phyloP scores from a whole-genome alignment of 805 yeast genomes.

The Priceomyces carsonii region DNA sequence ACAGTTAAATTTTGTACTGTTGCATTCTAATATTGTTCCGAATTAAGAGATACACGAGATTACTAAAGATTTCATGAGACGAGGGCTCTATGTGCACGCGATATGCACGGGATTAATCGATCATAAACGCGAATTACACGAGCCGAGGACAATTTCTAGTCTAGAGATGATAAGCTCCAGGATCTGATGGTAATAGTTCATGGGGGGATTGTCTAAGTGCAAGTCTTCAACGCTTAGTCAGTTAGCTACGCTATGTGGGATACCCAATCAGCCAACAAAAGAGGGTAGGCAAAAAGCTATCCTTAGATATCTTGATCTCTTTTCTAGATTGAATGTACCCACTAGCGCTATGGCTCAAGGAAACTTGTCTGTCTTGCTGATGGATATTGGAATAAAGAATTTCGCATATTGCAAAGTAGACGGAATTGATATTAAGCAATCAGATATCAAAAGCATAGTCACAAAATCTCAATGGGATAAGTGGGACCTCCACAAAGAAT shows the following conservation, averaged over 20 bases:
- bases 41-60: too few species aligned
- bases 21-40: too few species aligned
- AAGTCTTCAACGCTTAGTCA: conserved; percentile 13
- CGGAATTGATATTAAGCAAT: neutral
- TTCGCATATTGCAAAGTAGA: conserved; percentile 34
- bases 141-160: too few species aligned
- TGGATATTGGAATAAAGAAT: conserved; percentile 45
- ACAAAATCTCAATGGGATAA: conserved; percentile 14
- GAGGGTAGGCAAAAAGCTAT: conserved; percentile 12
- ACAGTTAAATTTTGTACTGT: too few species aligned
- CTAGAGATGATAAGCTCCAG: too few species aligned
- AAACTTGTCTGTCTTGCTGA: conserved; percentile 22
- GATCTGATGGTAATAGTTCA: too few species aligned
- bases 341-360: conserved; percentile 1
- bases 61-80: too few species aligned
- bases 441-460: neutral
- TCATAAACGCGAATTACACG: too few species aligned
- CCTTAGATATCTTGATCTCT: conserved; percentile 9
- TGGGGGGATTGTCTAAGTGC: conserved; percentile 6
- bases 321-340: neutral
- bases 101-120: too few species aligned
- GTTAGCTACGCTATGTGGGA: conserved; percentile 20
- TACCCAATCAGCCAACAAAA: conserved; percentile 18
- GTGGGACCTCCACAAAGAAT: conserved; percentile 10
- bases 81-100: too few species aligned